phyloP scores from a whole-genome alignment of 768 basidiomycete species.

The Tulasnella sp. region DNA sequence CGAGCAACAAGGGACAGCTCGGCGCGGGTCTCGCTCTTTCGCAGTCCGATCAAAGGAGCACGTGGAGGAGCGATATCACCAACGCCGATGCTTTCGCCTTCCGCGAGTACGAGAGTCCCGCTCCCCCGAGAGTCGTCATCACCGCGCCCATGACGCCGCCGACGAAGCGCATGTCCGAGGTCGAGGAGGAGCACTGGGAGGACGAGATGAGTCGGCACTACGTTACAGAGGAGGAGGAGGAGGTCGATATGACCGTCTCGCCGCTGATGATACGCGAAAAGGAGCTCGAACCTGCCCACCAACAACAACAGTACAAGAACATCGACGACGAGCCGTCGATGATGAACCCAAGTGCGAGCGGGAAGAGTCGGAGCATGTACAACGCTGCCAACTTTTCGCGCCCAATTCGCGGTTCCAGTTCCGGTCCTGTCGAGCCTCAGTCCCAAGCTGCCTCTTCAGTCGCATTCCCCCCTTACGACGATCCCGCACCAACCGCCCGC shows the following conservation, averaged over 20 bases:
- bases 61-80: slow-evolving; percentile 13
- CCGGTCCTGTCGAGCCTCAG: background rate
- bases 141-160: slow-evolving; percentile 26
- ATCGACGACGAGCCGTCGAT: background rate
- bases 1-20: background rate
- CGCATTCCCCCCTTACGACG: background rate
- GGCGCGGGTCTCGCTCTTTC: background rate
- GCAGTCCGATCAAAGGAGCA: slow-evolving; percentile 1
- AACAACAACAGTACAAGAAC: background rate
- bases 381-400: slow-evolving; percentile 47
- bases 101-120: slow-evolving; percentile 18
- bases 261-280: background rate
- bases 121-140: slow-evolving; percentile 43
- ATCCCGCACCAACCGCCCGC: background rate
- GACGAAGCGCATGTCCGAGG: background rate
- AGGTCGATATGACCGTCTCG: background rate
- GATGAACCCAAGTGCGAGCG: background rate
- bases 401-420: slow-evolving; percentile 35
- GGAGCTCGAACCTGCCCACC: background rate
- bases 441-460: background rate
- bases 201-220: background rate
- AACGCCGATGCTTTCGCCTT: slow-evolving; percentile 18
- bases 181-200: background rate
- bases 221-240: background rate
- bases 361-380: background rate